phyloP scores from a whole-genome alignment of 192 early-diverging fungal genomes.

The Rhizoclosmatium globosum region DNA sequence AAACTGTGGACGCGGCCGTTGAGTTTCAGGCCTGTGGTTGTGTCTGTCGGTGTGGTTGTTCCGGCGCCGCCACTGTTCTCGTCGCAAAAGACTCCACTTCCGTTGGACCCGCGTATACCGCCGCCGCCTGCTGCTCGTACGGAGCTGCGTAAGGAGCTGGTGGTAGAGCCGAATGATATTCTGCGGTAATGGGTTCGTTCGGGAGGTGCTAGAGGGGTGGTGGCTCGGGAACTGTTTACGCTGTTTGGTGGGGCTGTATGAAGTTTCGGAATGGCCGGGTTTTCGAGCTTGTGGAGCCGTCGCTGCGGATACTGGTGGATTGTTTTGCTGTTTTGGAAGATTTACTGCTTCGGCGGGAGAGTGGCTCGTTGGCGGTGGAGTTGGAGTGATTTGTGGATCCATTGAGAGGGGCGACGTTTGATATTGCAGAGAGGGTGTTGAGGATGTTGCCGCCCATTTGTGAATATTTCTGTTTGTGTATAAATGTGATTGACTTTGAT shows the following conservation, averaged over 20 bases:
- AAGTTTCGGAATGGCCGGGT: conserved; percentile 12
- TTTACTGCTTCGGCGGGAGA: not conserved
- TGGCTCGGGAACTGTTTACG: conserved; percentile 34
- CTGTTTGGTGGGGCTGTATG: conserved; percentile 36
- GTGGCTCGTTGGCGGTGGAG: not conserved
- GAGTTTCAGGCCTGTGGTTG: not conserved
- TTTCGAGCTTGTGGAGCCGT: not conserved
- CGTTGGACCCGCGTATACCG: not conserved
- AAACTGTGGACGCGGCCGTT: conserved; percentile 14
- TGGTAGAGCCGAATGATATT: conserved; percentile 28
- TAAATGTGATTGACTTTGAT: conserved; percentile 14
- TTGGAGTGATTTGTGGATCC: not conserved
- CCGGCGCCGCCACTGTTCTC: not conserved
- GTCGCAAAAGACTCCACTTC: conserved; percentile 11
- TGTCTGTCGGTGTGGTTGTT: not conserved
- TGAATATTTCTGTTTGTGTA: conserved; percentile 18
- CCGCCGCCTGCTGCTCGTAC: not conserved
- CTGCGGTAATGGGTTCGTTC: conserved; percentile 31
- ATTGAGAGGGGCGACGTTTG: not conserved
- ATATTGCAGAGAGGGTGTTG: not conserved
- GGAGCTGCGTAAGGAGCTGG: conserved; percentile 24
- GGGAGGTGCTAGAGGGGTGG: conserved; percentile 18
- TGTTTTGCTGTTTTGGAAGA: conserved; percentile 1
- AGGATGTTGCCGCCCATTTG: conserved; percentile 8
- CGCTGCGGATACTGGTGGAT: not conserved